A percentile compares a stretch with the other conserved stretches of the same genome.
phyloP scores from a whole-genome alignment of 2,329 filamentous ascomycete species.

The Microcyclospora pomicola region DNA sequence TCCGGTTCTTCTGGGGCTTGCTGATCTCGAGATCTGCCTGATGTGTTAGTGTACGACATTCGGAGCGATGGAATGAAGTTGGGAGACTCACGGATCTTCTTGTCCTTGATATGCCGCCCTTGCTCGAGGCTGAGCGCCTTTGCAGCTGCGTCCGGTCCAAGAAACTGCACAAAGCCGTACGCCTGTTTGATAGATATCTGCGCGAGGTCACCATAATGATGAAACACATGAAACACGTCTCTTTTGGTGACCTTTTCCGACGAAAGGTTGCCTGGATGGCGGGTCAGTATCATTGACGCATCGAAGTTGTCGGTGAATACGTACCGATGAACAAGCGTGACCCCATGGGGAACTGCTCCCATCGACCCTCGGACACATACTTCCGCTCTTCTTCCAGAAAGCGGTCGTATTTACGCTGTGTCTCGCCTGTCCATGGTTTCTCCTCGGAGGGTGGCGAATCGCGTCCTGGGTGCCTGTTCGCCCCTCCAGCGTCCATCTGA shows the following conservation, averaged over 20 bases:
- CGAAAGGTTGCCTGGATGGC: slow-evolving; percentile 61
- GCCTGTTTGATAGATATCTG: slow-evolving; percentile 95
- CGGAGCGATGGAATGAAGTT: neutral
- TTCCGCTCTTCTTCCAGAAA: slow-evolving; percentile 60
- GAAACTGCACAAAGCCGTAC: slow-evolving; percentile 92
- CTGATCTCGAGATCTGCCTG: slow-evolving; percentile 71
- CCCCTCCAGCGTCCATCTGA: slow-evolving; percentile 15
- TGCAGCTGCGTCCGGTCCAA: slow-evolving; percentile 60
- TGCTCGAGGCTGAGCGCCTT: slow-evolving; percentile 66
- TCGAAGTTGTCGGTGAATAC: slow-evolving; percentile 10
- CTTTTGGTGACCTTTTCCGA: slow-evolving; percentile 87
- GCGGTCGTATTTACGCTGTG: slow-evolving; percentile 55
- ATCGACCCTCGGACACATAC: slow-evolving; percentile 64
- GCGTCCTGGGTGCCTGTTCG: slow-evolving; percentile 17
- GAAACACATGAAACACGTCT: slow-evolving; percentile 85
- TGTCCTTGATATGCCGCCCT: slow-evolving; percentile 68
- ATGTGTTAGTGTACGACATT: no score
- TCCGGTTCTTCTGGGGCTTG: slow-evolving; percentile 53
- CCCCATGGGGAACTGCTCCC: slow-evolving; percentile 66
- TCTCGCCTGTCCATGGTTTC: slow-evolving; percentile 39
- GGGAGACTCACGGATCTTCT: slow-evolving; percentile 68
- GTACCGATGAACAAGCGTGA: slow-evolving; percentile 71
- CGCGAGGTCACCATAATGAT: slow-evolving; percentile 69
- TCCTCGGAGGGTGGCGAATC: slow-evolving; percentile 30
- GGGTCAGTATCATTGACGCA: slow-evolving; percentile 7